These are phyloP conservation scores for Mesembryanthemum crystallinum DNA, from an alignment of 148 eudicot species.

Conservation along the genomic window DNA sequence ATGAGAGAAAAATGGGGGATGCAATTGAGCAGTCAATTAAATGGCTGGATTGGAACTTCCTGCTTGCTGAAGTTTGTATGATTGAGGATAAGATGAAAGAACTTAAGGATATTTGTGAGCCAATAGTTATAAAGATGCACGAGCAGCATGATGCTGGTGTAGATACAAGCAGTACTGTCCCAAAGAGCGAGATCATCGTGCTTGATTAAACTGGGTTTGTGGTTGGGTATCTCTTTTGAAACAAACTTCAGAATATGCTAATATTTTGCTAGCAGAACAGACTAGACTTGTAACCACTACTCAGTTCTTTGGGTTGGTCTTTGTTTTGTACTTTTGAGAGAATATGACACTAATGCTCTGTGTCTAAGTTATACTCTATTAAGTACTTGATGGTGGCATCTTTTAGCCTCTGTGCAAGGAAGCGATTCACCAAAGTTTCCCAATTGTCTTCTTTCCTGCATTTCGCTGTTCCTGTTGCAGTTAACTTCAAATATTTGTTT, in stretches of 20 bases:
- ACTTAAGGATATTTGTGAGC: slow-evolving; percentile 16
- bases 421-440: no score
- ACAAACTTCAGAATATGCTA: no score
- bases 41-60: slow-evolving; percentile 23
- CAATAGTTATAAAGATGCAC: slow-evolving; percentile 13
- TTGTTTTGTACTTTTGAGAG: slow-evolving; percentile 5
- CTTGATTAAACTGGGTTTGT: background rate
- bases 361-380: slow-evolving; percentile 4
- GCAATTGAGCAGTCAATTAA: background rate
- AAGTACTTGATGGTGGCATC: background rate
- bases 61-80: slow-evolving; percentile 2
- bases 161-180: background rate
- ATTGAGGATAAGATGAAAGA: slow-evolving; percentile 17
- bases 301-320: no score
- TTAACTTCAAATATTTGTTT: no score
- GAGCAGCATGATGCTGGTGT: background rate
- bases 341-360: background rate
- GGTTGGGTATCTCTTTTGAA: no score
- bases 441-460: no score
- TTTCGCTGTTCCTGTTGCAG: no score
- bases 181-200: slow-evolving; percentile 10
- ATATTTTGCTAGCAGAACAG: no score
- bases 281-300: no score
- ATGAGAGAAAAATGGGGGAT: background rate
- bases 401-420: background rate